These are phyloP conservation scores for Eremothecium sinecaudum DNA, from an alignment of 1,139 yeast genomes.

Conservation along the genomic window DNA sequence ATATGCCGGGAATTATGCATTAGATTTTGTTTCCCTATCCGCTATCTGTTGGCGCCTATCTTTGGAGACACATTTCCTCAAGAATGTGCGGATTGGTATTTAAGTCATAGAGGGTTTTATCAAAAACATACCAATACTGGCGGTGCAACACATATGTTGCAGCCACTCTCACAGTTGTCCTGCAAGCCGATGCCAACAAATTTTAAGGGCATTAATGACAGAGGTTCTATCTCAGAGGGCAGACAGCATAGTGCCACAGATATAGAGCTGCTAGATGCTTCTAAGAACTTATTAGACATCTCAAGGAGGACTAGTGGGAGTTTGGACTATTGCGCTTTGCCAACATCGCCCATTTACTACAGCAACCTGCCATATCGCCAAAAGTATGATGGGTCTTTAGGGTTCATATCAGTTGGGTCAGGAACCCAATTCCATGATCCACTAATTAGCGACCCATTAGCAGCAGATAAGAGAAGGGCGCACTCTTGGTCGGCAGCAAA, in stretches of 20 bases:
- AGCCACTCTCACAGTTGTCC: neutral
- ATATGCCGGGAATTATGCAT: constrained; percentile 62
- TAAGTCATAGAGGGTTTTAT: constrained; percentile 1
- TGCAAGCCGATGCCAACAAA: neutral
- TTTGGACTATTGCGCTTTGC: neutral
- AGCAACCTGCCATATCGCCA: too few relatives aligned
- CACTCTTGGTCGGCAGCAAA: constrained; percentile 1
- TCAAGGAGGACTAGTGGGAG: constrained; percentile 10
- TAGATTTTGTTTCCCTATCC: constrained; percentile 67
- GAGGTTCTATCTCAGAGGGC: neutral
- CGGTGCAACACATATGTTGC: neutral
- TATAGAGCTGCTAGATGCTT: constrained; percentile 12
- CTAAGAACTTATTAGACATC: constrained; percentile 13
- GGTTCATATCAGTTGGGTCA: neutral
- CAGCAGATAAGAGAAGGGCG: neutral
- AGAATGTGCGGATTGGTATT: constrained; percentile 38
- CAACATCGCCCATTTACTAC: neutral
- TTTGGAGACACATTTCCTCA: constrained; percentile 70
- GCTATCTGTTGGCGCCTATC: constrained; percentile 68
- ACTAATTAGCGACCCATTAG: neutral
- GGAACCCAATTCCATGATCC: neutral
- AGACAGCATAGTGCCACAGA: constrained; percentile 7
- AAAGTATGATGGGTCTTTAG: neutral
- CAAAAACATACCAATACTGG: neutral
- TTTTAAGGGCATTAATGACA: neutral